These are phyloP conservation scores for Haematococcus sp. DNA, from an alignment of 139 green algal genomes.

Conservation along the genomic window DNA sequence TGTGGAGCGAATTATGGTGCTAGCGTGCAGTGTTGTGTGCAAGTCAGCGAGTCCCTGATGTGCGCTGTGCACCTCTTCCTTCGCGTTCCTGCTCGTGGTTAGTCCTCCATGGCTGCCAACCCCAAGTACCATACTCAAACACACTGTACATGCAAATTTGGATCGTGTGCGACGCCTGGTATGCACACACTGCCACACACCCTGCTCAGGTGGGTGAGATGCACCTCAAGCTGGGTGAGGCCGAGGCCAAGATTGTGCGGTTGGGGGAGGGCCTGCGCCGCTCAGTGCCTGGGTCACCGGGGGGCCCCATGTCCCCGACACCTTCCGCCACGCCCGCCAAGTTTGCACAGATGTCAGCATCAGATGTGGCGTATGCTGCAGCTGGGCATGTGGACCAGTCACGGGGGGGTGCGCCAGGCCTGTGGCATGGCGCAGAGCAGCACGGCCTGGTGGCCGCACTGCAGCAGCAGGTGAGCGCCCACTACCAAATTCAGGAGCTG, in stretches of 20 bases:
- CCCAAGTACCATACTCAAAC: no score
- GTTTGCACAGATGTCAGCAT: not conserved
- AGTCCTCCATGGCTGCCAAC: no score
- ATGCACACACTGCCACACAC: not conserved
- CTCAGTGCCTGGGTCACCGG: slow-evolving; percentile 4
- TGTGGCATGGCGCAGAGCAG: not conserved
- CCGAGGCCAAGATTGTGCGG: slow-evolving; percentile 18
- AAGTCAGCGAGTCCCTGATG: not conserved
- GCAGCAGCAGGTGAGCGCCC: no score
- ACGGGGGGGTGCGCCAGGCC: not conserved
- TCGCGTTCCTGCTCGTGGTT: no score
- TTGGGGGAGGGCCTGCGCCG: slow-evolving; percentile 15
- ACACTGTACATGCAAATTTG: no score
- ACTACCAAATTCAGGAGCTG: no score
- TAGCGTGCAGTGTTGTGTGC: not conserved
- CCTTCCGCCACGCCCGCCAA: not conserved
- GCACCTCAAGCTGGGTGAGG: slow-evolving; percentile 39
- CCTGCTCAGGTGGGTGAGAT: slow-evolving; percentile 46
- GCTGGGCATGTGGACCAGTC: not conserved
- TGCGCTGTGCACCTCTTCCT: not conserved
- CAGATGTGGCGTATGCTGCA: not conserved
- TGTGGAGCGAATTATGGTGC: no score
- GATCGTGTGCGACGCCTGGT: no score
- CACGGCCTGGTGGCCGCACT: not conserved
- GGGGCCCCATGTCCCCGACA: not conserved